A percentile compares a stretch with the other conserved stretches of the same genome.
Evolutionary conservation across 1,284 basidiomycete genomes (phyloP).

Genomic region (Ustilago loliicola): DNA sequence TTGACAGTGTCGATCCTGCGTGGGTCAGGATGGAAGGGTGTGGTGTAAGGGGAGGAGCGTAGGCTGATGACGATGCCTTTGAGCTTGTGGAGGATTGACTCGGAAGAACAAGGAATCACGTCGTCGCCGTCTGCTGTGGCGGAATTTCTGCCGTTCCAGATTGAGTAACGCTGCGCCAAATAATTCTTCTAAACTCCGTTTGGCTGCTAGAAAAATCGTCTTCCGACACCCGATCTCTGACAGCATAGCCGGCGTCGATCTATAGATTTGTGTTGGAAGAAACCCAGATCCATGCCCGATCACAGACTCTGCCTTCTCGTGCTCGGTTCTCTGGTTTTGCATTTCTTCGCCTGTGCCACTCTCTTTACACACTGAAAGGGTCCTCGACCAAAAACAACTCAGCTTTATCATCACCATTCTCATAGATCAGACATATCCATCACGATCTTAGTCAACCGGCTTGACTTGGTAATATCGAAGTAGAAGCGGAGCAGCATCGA

Average conservation of each 20-base stretch:
- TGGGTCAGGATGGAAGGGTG: too few species aligned
- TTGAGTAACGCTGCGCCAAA: conserved; percentile 9
- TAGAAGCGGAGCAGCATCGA: not conserved
- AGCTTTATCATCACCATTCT: not conserved
- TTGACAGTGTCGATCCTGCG: not conserved
- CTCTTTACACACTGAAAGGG: conserved; percentile 18
- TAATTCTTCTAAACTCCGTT: conserved; percentile 6
- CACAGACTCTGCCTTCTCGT: conserved; percentile 14
- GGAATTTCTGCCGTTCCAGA: conserved; percentile 15
- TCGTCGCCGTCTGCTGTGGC: conserved; percentile 32
- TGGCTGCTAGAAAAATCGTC: not conserved
- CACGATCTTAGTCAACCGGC: not conserved
- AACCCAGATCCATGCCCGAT: conserved; percentile 24
- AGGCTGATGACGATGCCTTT: not conserved
- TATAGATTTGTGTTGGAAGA: not conserved
- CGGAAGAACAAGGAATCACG: conserved; percentile 32
- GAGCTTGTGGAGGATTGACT: conserved; percentile 9
- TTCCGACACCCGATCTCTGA: not conserved
- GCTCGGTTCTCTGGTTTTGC: conserved; percentile 10
- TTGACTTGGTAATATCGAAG: not conserved
- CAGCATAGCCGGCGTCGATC: not conserved
- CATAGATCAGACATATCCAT: too few species aligned
- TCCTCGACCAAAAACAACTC: conserved; percentile 8
- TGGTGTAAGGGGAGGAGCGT: not conserved
- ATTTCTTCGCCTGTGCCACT: conserved; percentile 16